Evolutionary conservation across 2,329 filamentous ascomycete species (phyloP).

Genomic region (Talaromyces sp.): DNA sequence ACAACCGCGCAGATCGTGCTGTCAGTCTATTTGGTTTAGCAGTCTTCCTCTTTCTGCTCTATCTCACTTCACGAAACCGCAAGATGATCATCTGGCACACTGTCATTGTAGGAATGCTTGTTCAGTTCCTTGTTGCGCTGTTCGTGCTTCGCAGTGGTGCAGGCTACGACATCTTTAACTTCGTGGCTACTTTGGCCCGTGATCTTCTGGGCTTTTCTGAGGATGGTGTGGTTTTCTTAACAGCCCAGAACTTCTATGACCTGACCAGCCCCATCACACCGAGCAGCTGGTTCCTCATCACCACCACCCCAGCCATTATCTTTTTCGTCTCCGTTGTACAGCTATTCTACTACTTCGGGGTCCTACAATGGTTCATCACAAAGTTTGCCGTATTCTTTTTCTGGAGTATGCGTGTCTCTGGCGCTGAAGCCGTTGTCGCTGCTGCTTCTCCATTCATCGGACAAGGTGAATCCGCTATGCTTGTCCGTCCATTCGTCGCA

Average conservation of each 20-base stretch:
- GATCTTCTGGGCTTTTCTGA: conserved; percentile 75
- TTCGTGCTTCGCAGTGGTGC: conserved; percentile 81
- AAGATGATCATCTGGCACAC: conserved; percentile 67
- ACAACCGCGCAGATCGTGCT: conserved; percentile 77
- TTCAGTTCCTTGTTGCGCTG: conserved; percentile 84
- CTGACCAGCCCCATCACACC: conserved; percentile 38
- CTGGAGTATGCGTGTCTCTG: conserved; percentile 83
- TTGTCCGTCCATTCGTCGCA: conserved; percentile 83
- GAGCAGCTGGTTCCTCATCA: conserved; percentile 70
- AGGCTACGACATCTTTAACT: conserved; percentile 89
- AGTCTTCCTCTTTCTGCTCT: conserved; percentile 71
- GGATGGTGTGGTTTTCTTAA: conserved; percentile 74
- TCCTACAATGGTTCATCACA: conserved; percentile 84
- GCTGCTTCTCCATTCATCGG: conserved; percentile 93
- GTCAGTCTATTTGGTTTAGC: conserved; percentile 77
- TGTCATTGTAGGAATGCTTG: conserved; percentile 84
- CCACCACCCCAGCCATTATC: conserved; percentile 87
- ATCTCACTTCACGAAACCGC: conserved; percentile 70
- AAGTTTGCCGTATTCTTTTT: conserved; percentile 92
- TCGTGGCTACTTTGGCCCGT: conserved; percentile 75
- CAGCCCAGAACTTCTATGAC: conserved; percentile 41
- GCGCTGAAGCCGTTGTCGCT: conserved; percentile 90
- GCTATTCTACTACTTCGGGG: conserved; percentile 76
- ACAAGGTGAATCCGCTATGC: conserved; percentile 90
- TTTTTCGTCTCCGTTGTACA: conserved; percentile 96